phyloP scores from a whole-genome alignment of 148 eudicot species.

The Rhododendron vialii region DNA sequence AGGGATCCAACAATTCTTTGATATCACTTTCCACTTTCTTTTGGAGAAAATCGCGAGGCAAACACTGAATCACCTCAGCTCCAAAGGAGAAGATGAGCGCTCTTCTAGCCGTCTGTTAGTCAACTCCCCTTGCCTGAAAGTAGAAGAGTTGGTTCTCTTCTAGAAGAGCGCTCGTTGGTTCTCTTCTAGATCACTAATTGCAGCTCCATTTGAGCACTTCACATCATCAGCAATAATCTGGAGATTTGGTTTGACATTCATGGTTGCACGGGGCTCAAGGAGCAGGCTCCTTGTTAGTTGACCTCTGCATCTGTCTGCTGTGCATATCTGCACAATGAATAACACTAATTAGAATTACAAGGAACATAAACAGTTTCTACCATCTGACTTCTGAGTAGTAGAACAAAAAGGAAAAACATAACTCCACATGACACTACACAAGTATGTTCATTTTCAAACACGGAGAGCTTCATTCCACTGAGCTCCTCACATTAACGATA shows the following conservation, averaged over 20 bases:
- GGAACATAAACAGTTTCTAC: background rate
- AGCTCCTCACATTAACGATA: background rate
- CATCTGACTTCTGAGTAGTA: background rate
- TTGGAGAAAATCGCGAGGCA: slow-evolving; percentile 42
- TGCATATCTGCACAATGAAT: slow-evolving; percentile 47
- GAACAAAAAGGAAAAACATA: background rate
- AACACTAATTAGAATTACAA: background rate
- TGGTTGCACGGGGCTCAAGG: slow-evolving; percentile 81
- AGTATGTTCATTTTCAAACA: background rate
- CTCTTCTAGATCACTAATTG: slow-evolving; percentile 77
- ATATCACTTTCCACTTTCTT: slow-evolving; percentile 59
- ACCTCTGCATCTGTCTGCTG: slow-evolving; percentile 85
- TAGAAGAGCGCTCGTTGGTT: slow-evolving; percentile 53
- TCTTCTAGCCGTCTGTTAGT: slow-evolving; percentile 63
- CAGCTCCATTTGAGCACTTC: slow-evolving; percentile 88
- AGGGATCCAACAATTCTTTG: slow-evolving; percentile 39
- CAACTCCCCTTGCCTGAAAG: slow-evolving; percentile 84
- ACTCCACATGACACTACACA: background rate
- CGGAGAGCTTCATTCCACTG: background rate
- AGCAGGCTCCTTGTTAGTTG: slow-evolving; percentile 79
- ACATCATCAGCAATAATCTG: slow-evolving; percentile 74
- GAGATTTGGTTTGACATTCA: slow-evolving; percentile 81
- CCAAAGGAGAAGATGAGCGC: slow-evolving; percentile 82
- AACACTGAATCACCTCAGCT: slow-evolving; percentile 61
- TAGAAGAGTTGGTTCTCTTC: slow-evolving; percentile 83